These are phyloP conservation scores for Scheffersomyces parashehatae DNA, from an alignment of 1,139 yeast species.

Conservation along the genomic window DNA sequence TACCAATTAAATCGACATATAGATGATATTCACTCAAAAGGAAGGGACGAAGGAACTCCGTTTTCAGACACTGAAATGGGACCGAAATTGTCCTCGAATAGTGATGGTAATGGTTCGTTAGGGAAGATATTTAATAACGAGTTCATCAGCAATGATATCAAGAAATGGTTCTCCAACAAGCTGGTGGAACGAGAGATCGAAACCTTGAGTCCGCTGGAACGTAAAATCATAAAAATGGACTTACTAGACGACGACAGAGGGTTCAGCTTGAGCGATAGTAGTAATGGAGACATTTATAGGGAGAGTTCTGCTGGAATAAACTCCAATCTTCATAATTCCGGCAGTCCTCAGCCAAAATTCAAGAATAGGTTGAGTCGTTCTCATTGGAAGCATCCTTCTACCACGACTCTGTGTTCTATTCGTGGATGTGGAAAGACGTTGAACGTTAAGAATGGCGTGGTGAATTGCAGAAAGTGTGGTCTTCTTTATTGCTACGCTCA, in stretches of 20 bases:
- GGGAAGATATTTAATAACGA: slow-evolving; percentile 17
- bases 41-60: slow-evolving; percentile 7
- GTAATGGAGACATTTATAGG: slow-evolving; percentile 5
- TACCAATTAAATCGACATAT: slow-evolving; percentile 67
- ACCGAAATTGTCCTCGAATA: neutral
- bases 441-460: slow-evolving; percentile 50
- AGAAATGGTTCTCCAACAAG: slow-evolving; percentile 22
- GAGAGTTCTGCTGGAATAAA: slow-evolving; percentile 5
- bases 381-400: slow-evolving; percentile 65
- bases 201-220: slow-evolving; percentile 10
- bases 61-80: slow-evolving; percentile 2
- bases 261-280: slow-evolving; percentile 27
- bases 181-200: slow-evolving; percentile 6
- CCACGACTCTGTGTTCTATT: slow-evolving; percentile 31
- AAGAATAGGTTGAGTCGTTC: slow-evolving; percentile 39
- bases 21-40: slow-evolving; percentile 59
- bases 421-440: slow-evolving; percentile 39
- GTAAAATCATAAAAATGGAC: slow-evolving; percentile 34
- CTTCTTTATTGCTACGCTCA: slow-evolving; percentile 66
- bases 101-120: slow-evolving; percentile 6
- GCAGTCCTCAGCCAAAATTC: slow-evolving; percentile 1
- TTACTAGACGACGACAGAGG: slow-evolving; percentile 37
- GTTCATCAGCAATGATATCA: slow-evolving; percentile 20
- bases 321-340: slow-evolving; percentile 3
- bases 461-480: slow-evolving; percentile 75